Percentiles rank a stretch among this genome's conserved stretches.
Evolutionary conservation across 495 filamentous ascomycete genomes (phyloP).

Genomic region (Aspergillus egyptiacus): DNA sequence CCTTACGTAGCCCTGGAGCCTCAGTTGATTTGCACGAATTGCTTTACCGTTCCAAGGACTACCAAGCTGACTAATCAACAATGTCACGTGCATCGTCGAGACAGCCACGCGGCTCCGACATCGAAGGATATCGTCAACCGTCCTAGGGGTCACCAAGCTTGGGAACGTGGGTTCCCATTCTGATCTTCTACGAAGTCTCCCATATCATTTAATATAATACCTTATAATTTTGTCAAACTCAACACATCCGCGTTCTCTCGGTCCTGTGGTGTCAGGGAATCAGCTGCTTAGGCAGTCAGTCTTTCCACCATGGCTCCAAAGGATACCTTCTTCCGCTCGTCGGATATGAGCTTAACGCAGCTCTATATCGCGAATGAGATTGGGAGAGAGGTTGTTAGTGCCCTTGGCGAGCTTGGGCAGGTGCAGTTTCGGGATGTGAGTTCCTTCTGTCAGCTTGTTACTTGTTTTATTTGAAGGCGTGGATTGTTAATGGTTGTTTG

Average conservation of each 20-base stretch:
- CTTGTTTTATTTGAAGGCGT: not conserved
- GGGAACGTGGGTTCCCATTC: not conserved
- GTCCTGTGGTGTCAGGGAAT: slow-evolving; percentile 21
- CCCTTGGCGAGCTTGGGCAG: slow-evolving; percentile 88
- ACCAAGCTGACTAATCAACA: not conserved
- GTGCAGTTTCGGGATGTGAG: slow-evolving; percentile 96
- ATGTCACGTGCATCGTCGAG: slow-evolving; percentile 13
- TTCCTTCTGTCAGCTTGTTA: slow-evolving; percentile 5
- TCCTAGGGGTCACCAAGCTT: slow-evolving; percentile 1
- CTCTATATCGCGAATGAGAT: slow-evolving; percentile 99
- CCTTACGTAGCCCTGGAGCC: no score
- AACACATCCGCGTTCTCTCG: slow-evolving; percentile 10
- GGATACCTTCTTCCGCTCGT: slow-evolving; percentile 98
- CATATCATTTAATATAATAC: slow-evolving; percentile 12
- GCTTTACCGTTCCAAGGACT: no score
- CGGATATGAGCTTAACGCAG: slow-evolving; percentile 99
- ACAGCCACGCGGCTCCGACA: slow-evolving; percentile 21
- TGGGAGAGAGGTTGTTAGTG: slow-evolving; percentile 93
- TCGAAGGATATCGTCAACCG: slow-evolving; percentile 13
- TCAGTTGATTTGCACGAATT: no score
- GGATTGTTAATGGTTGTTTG: slow-evolving; percentile 12
- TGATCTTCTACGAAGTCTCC: not conserved
- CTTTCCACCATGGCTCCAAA: slow-evolving; percentile 47
- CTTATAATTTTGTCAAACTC: not conserved
- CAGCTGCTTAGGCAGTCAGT: slow-evolving; percentile 24